Conservation (phyloP, 2,329 filamentous ascomycete genomes). For the Leptographium radiaticola region DNA sequence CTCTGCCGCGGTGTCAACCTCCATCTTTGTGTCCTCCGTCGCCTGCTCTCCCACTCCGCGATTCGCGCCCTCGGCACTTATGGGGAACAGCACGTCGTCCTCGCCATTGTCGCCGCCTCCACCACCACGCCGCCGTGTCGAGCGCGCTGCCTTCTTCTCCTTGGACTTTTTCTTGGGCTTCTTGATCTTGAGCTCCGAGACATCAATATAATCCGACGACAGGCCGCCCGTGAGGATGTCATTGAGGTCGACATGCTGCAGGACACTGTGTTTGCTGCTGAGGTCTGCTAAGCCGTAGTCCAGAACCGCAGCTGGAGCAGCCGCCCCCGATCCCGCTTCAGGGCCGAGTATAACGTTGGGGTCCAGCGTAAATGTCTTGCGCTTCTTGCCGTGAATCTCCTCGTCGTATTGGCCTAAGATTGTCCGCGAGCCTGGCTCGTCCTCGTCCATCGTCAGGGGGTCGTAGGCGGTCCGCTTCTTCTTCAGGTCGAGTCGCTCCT, state of each 20-base stretch:
- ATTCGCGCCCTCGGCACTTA: slow-evolving; percentile 10
- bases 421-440: slow-evolving; percentile 50
- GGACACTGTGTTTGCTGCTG: slow-evolving; percentile 40
- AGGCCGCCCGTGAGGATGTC: slow-evolving; percentile 53
- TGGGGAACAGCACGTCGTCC: slow-evolving; percentile 41
- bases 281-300: not conserved
- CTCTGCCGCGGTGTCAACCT: slow-evolving; percentile 50
- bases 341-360: slow-evolving; percentile 52
- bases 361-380: slow-evolving; percentile 78
- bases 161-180: slow-evolving; percentile 89
- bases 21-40: slow-evolving; percentile 46
- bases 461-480: slow-evolving; percentile 87
- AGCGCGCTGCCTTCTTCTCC: slow-evolving; percentile 61
- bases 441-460: slow-evolving; percentile 44
- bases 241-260: slow-evolving; percentile 56
- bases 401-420: slow-evolving; percentile 91
- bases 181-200: slow-evolving; percentile 79
- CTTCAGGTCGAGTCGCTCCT: slow-evolving; percentile 70
- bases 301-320: not conserved
- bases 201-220: slow-evolving; percentile 77
- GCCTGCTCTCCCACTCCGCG: slow-evolving; percentile 18
- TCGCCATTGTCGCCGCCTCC: slow-evolving; percentile 36
- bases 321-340: slow-evolving; percentile 12
- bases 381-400: slow-evolving; percentile 82
- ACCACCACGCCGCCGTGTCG: slow-evolving; percentile 48